Evolutionary conservation across 306 rosid species (phyloP).

Genomic region (Inga leiocalycina): DNA sequence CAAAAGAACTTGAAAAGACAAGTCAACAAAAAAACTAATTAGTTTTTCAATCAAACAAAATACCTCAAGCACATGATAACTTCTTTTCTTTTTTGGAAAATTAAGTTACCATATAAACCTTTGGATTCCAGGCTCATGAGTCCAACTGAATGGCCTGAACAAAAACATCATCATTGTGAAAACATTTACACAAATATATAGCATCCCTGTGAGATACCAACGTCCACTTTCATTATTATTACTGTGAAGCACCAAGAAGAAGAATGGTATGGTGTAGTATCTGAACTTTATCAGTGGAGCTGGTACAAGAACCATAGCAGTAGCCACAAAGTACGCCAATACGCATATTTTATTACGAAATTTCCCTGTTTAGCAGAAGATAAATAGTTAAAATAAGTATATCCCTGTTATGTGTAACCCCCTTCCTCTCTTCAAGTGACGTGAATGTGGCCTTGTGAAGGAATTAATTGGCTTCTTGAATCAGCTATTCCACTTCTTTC

Average conservation of each 20-base stretch:
- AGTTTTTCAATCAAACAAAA: not conserved
- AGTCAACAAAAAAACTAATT: not conserved
- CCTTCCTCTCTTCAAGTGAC: too few species aligned
- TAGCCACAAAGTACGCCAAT: slow-evolving; percentile 67
- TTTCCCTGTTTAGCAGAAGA: slow-evolving; percentile 54
- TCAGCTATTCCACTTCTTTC: too few species aligned
- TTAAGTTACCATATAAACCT: slow-evolving; percentile 81
- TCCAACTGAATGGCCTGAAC: slow-evolving; percentile 82
- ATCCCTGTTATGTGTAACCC: not conserved
- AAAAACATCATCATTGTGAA: slow-evolving; percentile 80
- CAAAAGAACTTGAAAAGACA: not conserved
- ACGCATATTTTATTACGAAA: slow-evolving; percentile 67
- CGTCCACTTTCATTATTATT: slow-evolving; percentile 44
- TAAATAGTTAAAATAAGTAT: not conserved
- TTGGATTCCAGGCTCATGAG: slow-evolving; percentile 79
- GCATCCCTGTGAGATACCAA: slow-evolving; percentile 61
- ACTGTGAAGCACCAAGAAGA: slow-evolving; percentile 66
- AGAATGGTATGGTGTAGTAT: slow-evolving; percentile 80
- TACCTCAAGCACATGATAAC: not conserved
- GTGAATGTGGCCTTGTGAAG: too few species aligned
- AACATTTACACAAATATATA: slow-evolving; percentile 56
- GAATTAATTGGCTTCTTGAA: too few species aligned
- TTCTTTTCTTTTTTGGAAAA: not conserved
- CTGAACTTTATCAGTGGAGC: slow-evolving; percentile 87
- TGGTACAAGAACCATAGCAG: slow-evolving; percentile 83